phyloP scores from a whole-genome alignment of 2,329 filamentous ascomycete species.

The Scedosporium aurantiacum region DNA sequence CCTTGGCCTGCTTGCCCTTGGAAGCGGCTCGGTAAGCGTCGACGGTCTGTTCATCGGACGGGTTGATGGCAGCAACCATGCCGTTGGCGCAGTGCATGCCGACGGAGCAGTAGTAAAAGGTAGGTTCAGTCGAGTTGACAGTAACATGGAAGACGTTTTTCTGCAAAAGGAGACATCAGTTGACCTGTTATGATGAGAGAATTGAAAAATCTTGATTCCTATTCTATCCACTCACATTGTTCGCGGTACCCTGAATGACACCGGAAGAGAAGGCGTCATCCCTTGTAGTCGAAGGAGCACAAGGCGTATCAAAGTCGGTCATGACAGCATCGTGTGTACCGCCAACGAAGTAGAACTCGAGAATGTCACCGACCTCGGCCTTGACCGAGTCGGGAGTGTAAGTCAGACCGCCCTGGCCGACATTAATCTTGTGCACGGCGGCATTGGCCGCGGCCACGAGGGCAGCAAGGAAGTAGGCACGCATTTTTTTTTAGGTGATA shows the following conservation, averaged over 20 bases:
- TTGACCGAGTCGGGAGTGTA: slow-evolving; percentile 32
- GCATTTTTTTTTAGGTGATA: background rate
- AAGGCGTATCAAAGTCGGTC: slow-evolving; percentile 36
- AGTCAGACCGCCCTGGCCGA: slow-evolving; percentile 28
- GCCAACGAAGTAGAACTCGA: slow-evolving; percentile 42
- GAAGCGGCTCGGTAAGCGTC: background rate
- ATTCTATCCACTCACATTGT: background rate
- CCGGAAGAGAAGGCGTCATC: slow-evolving; percentile 3
- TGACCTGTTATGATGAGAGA: background rate
- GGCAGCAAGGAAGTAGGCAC: slow-evolving; percentile 1
- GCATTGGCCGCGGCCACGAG: slow-evolving; percentile 8
- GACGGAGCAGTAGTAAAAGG: slow-evolving; percentile 19
- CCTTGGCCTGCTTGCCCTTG: background rate
- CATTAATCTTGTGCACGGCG: slow-evolving; percentile 24
- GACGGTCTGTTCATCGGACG: slow-evolving; percentile 13
- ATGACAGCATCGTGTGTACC: slow-evolving; percentile 39
- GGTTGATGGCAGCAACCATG: slow-evolving; percentile 21
- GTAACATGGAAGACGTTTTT: slow-evolving; percentile 15
- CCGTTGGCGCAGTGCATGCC: slow-evolving; percentile 18
- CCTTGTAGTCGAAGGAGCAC: slow-evolving; percentile 11
- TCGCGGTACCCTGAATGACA: slow-evolving; percentile 2
- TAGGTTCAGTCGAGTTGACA: slow-evolving; percentile 18
- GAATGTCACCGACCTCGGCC: slow-evolving; percentile 32
- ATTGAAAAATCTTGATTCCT: background rate
- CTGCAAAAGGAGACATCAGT: background rate